Percentiles rank a stretch among this genome's conserved stretches.
phyloP scores from a whole-genome alignment of 1,284 basidiomycete genomes.

The Puccinia hordei region DNA sequence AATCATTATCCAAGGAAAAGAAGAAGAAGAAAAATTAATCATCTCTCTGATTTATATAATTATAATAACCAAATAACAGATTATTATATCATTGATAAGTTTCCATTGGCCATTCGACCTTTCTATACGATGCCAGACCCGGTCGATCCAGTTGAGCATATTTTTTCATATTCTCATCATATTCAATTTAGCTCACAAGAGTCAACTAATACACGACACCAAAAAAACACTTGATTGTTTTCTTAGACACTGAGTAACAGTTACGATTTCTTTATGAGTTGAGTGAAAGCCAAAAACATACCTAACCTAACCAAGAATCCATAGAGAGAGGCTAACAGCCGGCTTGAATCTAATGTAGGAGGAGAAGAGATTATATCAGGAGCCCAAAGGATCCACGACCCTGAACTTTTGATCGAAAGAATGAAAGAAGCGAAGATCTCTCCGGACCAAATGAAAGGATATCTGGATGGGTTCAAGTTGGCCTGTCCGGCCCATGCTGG shows the following conservation, averaged over 20 bases:
- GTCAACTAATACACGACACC: neutral
- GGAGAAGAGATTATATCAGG: constrained; percentile 60
- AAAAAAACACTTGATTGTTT: neutral
- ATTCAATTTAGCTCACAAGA: constrained; percentile 1
- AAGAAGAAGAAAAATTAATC: constrained; percentile 58
- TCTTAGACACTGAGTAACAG: constrained; percentile 46
- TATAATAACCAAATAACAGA: constrained; percentile 63
- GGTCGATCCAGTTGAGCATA: constrained; percentile 70
- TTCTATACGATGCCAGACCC: constrained; percentile 99
- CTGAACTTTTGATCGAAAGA: constrained; percentile 55
- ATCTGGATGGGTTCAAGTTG: constrained; percentile 58
- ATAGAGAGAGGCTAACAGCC: neutral
- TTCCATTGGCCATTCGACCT: constrained; percentile 86
- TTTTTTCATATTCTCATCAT: constrained; percentile 48
- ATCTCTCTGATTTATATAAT: neutral
- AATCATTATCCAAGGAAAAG: constrained; percentile 70
- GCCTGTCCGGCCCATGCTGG: constrained; percentile 58
- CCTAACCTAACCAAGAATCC: too few relatives aligned
- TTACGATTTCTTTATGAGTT: constrained; percentile 51
- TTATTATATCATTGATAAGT: constrained; percentile 97
- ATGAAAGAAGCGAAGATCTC: constrained; percentile 56
- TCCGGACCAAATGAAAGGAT: constrained; percentile 57
- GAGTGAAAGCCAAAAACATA: constrained; percentile 9
- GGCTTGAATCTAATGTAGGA: constrained; percentile 50
- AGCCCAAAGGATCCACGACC: constrained; percentile 58